Evolutionary conservation across 805 yeast species (phyloP).

Genomic region (Ogataea methylovora): DNA sequence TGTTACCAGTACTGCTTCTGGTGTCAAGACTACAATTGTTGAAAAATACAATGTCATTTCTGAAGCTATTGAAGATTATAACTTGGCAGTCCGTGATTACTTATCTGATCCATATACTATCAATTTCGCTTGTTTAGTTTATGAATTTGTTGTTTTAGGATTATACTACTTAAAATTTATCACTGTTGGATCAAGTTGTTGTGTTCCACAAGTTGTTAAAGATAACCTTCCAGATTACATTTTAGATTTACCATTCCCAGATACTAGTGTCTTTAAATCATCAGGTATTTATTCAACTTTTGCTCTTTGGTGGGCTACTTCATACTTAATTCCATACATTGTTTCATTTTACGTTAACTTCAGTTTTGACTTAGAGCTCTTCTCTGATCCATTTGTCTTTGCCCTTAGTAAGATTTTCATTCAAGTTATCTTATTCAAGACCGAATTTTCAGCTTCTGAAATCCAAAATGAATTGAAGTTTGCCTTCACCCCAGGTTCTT

Average conservation of each 20-base stretch:
- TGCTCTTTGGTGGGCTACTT: slow-evolving; percentile 31
- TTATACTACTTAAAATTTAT: slow-evolving; percentile 10
- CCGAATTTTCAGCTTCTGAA: slow-evolving; percentile 13
- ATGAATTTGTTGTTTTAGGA: slow-evolving; percentile 16
- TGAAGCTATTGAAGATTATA: slow-evolving; percentile 71
- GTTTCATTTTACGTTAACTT: slow-evolving; percentile 47
- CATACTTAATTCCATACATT: slow-evolving; percentile 34
- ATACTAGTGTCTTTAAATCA: slow-evolving; percentile 27
- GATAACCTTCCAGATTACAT: slow-evolving; percentile 17
- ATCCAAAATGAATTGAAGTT: slow-evolving; percentile 24
- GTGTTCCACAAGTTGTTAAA: slow-evolving; percentile 17
- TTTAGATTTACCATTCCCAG: slow-evolving; percentile 23
- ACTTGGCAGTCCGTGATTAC: slow-evolving; percentile 17
- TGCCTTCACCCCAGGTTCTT: slow-evolving; percentile 22
- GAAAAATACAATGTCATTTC: slow-evolving; percentile 81
- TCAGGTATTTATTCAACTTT: slow-evolving; percentile 25
- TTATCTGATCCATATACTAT: slow-evolving; percentile 26
- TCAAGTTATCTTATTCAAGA: slow-evolving; percentile 28
- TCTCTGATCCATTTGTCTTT: slow-evolving; percentile 43
- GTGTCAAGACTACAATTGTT: slow-evolving; percentile 81
- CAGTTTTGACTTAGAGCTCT: slow-evolving; percentile 40
- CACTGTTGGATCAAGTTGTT: slow-evolving; percentile 9
- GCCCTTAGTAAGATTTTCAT: slow-evolving; percentile 37
- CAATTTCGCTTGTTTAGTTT: slow-evolving; percentile 15
- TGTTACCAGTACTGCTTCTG: no score